These are phyloP conservation scores for Ajuga reptans DNA, from an alignment of 305 asterid genomes.

Conservation along the genomic window DNA sequence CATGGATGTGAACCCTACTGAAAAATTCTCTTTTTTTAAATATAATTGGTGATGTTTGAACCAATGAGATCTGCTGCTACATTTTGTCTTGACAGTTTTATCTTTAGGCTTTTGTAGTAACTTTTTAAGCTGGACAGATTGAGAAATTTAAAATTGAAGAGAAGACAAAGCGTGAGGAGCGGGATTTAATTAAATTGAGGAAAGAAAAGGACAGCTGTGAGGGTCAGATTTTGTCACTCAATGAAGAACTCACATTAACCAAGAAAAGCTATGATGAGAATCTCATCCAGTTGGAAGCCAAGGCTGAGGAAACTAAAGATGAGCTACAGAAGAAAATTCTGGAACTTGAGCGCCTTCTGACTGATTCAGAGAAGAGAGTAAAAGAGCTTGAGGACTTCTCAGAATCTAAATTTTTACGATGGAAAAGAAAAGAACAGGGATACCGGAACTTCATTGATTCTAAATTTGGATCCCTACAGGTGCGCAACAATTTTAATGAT, in stretches of 20 bases:
- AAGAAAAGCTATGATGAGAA: conserved; percentile 43
- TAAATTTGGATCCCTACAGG: conserved; percentile 67
- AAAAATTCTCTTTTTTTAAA: neutral
- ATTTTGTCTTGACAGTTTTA: neutral
- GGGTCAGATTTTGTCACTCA: conserved; percentile 46
- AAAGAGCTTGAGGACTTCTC: conserved; percentile 71
- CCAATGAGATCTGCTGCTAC: neutral
- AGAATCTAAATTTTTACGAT: conserved; percentile 56
- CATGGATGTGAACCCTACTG: neutral
- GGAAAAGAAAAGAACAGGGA: conserved; percentile 69
- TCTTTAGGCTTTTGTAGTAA: too few relatives aligned
- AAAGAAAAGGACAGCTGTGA: conserved; percentile 50
- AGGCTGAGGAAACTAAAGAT: conserved; percentile 44
- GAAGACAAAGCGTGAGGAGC: conserved; percentile 55
- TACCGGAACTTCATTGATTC: conserved; percentile 63
- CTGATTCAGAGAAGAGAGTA: conserved; percentile 52
- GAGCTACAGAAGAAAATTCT: conserved; percentile 50
- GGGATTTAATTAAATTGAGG: conserved; percentile 43
- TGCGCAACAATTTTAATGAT: conserved; percentile 26
- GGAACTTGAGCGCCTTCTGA: conserved; percentile 53
- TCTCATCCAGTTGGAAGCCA: conserved; percentile 43
- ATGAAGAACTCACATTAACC: conserved; percentile 44
- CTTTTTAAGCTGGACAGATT: conserved; percentile 46
- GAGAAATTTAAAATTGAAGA: conserved; percentile 64
- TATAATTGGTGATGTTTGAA: neutral